A percentile compares a stretch with the other conserved stretches of the same genome.
phyloP scores from a whole-genome alignment of 2,329 filamentous ascomycete species.

The Colletotrichum chrysophilum region DNA sequence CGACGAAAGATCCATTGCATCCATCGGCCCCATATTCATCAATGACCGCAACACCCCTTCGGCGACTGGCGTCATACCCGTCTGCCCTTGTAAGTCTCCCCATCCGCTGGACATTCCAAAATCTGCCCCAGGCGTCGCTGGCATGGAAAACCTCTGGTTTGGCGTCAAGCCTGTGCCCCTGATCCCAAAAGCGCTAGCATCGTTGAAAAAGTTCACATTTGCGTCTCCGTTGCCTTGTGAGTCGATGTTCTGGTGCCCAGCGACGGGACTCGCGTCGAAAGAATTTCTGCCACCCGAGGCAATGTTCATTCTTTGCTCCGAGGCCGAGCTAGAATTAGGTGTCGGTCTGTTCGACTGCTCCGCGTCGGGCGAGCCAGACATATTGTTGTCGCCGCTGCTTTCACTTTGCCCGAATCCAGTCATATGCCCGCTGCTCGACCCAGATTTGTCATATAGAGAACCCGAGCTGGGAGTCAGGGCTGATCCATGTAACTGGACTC shows the following conservation, averaged over 20 bases:
- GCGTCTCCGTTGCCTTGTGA: constrained; percentile 41
- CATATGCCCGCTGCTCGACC: constrained; percentile 28
- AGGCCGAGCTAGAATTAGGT: constrained; percentile 61
- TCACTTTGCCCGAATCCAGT: constrained; percentile 46
- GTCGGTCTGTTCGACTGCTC: constrained; percentile 60
- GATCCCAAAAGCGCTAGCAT: constrained; percentile 44
- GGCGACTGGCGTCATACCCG: constrained; percentile 59
- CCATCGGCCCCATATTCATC: constrained; percentile 65
- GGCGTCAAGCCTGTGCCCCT: constrained; percentile 35
- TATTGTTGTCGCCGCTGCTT: constrained; percentile 47
- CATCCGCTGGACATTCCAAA: constrained; percentile 52
- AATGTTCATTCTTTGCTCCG: constrained; percentile 40
- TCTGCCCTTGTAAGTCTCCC: constrained; percentile 45
- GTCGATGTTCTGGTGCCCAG: constrained; percentile 46
- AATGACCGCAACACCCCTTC: constrained; percentile 63
- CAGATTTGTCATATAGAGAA: constrained; percentile 36
- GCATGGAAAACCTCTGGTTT: constrained; percentile 36
- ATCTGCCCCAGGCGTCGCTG: constrained; percentile 39
- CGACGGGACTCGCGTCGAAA: constrained; percentile 58
- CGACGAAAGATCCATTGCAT: constrained; percentile 60
- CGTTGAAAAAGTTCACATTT: constrained; percentile 44
- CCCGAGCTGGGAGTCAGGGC: constrained; percentile 20
- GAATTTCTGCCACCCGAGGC: constrained; percentile 38
- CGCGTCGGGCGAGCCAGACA: constrained; percentile 54
- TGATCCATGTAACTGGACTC: constrained; percentile 17